phyloP scores from a whole-genome alignment of 176 grass and related monocot genomes.

The Dactylis glomerata region DNA sequence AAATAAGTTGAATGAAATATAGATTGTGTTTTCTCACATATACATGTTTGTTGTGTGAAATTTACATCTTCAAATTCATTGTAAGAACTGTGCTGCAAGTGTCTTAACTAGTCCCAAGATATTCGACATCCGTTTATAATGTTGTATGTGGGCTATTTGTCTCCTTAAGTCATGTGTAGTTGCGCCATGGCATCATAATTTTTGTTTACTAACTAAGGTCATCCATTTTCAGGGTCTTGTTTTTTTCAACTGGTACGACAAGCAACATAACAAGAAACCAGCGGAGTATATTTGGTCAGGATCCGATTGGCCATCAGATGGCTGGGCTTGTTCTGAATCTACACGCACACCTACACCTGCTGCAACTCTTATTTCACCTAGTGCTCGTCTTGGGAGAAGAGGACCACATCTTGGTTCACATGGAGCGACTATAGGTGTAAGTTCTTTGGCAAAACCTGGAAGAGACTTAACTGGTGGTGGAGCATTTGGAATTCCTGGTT shows the following conservation, averaged over 20 bases:
- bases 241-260: conserved; percentile 75
- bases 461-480: conserved; percentile 87
- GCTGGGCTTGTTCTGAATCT: conserved; percentile 83
- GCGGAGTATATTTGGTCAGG: conserved; percentile 81
- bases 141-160: conserved; percentile 8
- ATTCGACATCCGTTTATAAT: not conserved
- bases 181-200: not conserved
- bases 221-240: conserved; percentile 64
- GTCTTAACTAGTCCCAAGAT: not conserved
- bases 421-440: conserved; percentile 49
- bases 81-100: conserved; percentile 12
- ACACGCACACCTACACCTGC: conserved; percentile 68
- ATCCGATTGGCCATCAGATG: conserved; percentile 89
- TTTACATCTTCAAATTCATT: conserved; percentile 8
- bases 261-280: conserved; percentile 39
- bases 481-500: conserved; percentile 97
- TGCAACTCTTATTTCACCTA: conserved; percentile 69
- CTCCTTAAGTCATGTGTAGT: conserved; percentile 18
- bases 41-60: conserved; percentile 13
- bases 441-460: conserved; percentile 73
- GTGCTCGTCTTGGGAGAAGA: conserved; percentile 58
- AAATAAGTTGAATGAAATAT: conserved; percentile 1
- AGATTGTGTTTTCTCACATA: not conserved
- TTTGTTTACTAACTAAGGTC: not conserved
- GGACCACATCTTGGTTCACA: conserved; percentile 55